phyloP scores from a whole-genome alignment of 2,329 filamentous ascomycete genomes.

The Hypoxylon rubiginosum region DNA sequence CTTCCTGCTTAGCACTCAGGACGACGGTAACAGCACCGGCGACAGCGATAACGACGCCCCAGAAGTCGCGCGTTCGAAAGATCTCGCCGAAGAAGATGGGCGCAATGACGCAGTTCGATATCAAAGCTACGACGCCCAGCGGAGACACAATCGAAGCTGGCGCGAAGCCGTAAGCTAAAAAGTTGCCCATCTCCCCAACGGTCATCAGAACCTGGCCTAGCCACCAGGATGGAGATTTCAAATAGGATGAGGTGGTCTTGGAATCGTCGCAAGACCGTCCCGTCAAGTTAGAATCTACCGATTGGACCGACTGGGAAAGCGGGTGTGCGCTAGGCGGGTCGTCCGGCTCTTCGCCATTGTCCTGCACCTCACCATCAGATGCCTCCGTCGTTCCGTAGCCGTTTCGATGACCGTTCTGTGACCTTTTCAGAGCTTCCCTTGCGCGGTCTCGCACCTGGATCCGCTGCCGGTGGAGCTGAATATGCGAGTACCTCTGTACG shows the following conservation, averaged over 20 bases:
- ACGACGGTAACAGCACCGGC: slow-evolving; percentile 93
- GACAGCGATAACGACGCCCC: slow-evolving; percentile 89
- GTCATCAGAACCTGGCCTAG: slow-evolving; percentile 92
- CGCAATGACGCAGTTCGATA: slow-evolving; percentile 97
- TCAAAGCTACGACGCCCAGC: slow-evolving; percentile 93
- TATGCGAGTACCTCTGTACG: slow-evolving; percentile 95
- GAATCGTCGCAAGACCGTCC: slow-evolving; percentile 54
- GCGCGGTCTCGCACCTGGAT: slow-evolving; percentile 68
- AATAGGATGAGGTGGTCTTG: slow-evolving; percentile 75
- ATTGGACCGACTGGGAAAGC: slow-evolving; percentile 65
- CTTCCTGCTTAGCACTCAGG: slow-evolving; percentile 87
- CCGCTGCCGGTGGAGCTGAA: slow-evolving; percentile 80
- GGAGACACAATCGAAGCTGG: slow-evolving; percentile 98
- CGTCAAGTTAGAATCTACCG: slow-evolving; percentile 57
- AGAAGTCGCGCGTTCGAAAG: slow-evolving; percentile 86
- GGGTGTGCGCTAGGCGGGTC: slow-evolving; percentile 63
- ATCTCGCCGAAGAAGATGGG: slow-evolving; percentile 92
- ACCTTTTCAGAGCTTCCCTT: slow-evolving; percentile 65
- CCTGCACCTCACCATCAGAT: slow-evolving; percentile 44
- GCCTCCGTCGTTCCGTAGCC: slow-evolving; percentile 49
- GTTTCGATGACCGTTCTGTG: slow-evolving; percentile 50
- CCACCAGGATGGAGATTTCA: slow-evolving; percentile 97
- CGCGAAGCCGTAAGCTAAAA: slow-evolving; percentile 96
- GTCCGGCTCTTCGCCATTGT: slow-evolving; percentile 53
- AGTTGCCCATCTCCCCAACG: slow-evolving; percentile 94